Percentiles rank a stretch among this genome's conserved stretches.
phyloP scores from a whole-genome alignment of 345 rosid genomes.

The Hirschfeldia incana region DNA sequence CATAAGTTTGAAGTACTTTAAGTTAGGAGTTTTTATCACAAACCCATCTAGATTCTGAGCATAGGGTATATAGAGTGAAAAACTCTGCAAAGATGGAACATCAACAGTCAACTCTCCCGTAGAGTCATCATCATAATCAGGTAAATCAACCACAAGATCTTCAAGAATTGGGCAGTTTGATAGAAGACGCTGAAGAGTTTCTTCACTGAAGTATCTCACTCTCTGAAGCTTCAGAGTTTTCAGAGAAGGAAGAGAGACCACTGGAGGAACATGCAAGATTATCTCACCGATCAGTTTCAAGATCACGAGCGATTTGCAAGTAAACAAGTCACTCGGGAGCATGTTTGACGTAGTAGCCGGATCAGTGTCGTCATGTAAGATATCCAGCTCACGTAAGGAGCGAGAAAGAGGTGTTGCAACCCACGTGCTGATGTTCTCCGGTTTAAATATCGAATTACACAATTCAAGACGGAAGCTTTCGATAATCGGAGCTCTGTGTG shows the following conservation, averaged over 20 bases:
- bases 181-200: background rate
- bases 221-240: background rate
- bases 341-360: background rate
- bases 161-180: background rate
- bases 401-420: background rate
- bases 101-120: background rate
- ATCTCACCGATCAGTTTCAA: background rate
- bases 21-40: background rate
- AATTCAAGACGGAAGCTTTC: background rate
- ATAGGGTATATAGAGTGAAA: background rate
- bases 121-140: fast-evolving
- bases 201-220: background rate
- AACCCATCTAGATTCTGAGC: background rate
- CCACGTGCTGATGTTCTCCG: background rate
- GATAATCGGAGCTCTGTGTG: background rate
- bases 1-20: background rate
- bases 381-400: background rate
- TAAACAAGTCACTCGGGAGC: background rate
- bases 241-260: constrained; percentile 5
- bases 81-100: background rate
- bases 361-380: fast-evolving
- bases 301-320: background rate
- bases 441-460: background rate
- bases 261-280: constrained; percentile 9
- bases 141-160: background rate